Conservation (phyloP, 495 filamentous ascomycete genomes). For the Daldinia decipiens region DNA sequence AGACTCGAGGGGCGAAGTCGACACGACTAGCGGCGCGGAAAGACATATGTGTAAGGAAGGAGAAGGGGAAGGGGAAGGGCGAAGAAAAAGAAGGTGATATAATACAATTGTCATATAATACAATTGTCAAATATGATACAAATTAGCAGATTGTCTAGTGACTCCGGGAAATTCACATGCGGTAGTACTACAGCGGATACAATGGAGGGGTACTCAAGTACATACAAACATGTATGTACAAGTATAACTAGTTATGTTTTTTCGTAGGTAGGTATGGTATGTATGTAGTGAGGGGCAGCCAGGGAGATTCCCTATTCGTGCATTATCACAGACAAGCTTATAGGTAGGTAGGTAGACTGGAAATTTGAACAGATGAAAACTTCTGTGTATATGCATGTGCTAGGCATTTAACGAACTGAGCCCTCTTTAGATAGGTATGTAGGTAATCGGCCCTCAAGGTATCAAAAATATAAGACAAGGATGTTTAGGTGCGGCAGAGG, state of each 20-base stretch:
- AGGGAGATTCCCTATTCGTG: constrained; percentile 37
- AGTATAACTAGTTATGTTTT: constrained; percentile 12
- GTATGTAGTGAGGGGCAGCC: constrained; percentile 43
- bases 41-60: constrained; percentile 36
- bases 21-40: constrained; percentile 41
- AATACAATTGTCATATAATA: constrained; percentile 42
- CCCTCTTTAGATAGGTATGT: constrained; percentile 2
- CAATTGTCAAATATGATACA: neutral
- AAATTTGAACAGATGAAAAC: too few species aligned
- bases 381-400: constrained; percentile 1
- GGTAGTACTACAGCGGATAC: constrained; percentile 29
- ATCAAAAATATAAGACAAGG: constrained; percentile 22
- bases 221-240: constrained; percentile 23
- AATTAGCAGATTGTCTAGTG: neutral
- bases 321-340: constrained; percentile 13
- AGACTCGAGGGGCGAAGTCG: constrained; percentile 43
- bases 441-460: constrained; percentile 26
- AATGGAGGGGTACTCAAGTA: constrained; percentile 32
- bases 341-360: too few species aligned
- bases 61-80: neutral
- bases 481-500: constrained; percentile 12
- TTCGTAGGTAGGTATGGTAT: too few species aligned
- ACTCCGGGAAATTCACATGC: constrained; percentile 10
- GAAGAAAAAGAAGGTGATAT: constrained; percentile 20
- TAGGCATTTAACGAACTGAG: constrained; percentile 10